These are phyloP conservation scores for Bathelium albidoporum DNA, from an alignment of 495 filamentous ascomycete species.

Conservation along the genomic window DNA sequence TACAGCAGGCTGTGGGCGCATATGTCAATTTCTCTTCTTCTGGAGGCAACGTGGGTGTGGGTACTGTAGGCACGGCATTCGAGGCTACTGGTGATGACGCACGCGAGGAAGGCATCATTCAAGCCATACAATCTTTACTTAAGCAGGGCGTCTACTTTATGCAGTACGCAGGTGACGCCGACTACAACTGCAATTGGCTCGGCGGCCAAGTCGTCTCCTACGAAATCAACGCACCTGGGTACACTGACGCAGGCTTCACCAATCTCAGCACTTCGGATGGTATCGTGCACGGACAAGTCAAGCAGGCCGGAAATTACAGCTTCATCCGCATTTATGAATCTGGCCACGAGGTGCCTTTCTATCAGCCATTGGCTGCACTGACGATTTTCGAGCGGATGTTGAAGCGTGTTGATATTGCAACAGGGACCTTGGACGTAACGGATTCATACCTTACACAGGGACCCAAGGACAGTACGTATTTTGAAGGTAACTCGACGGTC, in stretches of 20 bases:
- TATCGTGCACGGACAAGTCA: slow-evolving; percentile 26
- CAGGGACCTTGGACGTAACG: slow-evolving; percentile 38
- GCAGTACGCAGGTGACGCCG: slow-evolving; percentile 22
- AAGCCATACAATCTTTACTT: slow-evolving; percentile 3
- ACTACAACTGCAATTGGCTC: slow-evolving; percentile 27
- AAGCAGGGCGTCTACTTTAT: slow-evolving; percentile 20
- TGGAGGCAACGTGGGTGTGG: neutral
- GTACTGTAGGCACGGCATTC: slow-evolving; percentile 5
- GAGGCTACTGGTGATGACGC: slow-evolving; percentile 18
- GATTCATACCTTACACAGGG: slow-evolving; percentile 44
- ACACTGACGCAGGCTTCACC: slow-evolving; percentile 36
- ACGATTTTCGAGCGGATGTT: slow-evolving; percentile 27
- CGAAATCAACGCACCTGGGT: slow-evolving; percentile 23
- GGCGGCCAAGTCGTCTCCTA: slow-evolving; percentile 25
- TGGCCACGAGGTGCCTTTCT: slow-evolving; percentile 28
- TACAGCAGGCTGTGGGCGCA: slow-evolving; percentile 23
- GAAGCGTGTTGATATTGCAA: slow-evolving; percentile 25
- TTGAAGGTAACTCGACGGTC: slow-evolving; percentile 9
- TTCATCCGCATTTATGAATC: slow-evolving; percentile 30
- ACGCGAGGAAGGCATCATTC: slow-evolving; percentile 12
- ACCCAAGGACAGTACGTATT: slow-evolving; percentile 35
- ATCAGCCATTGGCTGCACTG: slow-evolving; percentile 29
- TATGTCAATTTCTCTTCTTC: slow-evolving; percentile 19
- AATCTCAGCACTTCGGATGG: slow-evolving; percentile 37
- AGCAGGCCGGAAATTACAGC: slow-evolving; percentile 29